These are phyloP conservation scores for Picea glauca DNA, from an alignment of 75 land plant species.

Conservation along the genomic window DNA sequence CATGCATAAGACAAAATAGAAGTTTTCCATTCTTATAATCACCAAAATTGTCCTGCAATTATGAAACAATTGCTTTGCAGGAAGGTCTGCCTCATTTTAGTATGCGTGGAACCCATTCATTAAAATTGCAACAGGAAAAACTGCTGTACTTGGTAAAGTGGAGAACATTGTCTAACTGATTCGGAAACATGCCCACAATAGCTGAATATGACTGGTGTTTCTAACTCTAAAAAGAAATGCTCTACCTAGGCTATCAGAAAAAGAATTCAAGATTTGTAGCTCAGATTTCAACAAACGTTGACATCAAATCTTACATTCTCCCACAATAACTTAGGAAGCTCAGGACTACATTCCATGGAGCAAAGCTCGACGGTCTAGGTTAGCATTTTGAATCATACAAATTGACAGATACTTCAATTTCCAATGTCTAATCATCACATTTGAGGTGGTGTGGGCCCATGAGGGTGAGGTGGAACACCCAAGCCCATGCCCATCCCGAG, in stretches of 20 bases:
- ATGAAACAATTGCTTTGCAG: too few species aligned
- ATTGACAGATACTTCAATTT: not conserved
- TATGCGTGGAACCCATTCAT: too few species aligned
- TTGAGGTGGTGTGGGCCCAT: slow-evolving; percentile 5
- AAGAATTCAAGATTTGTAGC: not conserved
- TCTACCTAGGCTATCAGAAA: not conserved
- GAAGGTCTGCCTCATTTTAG: too few species aligned
- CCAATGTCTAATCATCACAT: not conserved
- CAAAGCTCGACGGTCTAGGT: not conserved
- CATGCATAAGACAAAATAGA: too few species aligned
- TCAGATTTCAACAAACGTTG: not conserved
- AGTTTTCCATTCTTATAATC: too few species aligned
- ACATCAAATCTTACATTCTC: not conserved
- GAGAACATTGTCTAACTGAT: too few species aligned
- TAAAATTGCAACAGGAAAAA: too few species aligned
- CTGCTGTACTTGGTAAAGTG: too few species aligned
- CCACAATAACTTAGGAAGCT: not conserved
- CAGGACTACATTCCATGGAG: not conserved
- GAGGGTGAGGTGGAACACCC: slow-evolving; percentile 30
- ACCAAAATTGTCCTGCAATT: too few species aligned
- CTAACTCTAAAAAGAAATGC: not conserved
- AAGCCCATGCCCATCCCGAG: slow-evolving; percentile 23
- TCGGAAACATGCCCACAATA: too few species aligned
- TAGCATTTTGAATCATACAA: not conserved
- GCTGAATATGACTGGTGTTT: too few species aligned